These are phyloP conservation scores for Pugionium dolabratum DNA, from an alignment of 345 rosid species.

Conservation along the genomic window DNA sequence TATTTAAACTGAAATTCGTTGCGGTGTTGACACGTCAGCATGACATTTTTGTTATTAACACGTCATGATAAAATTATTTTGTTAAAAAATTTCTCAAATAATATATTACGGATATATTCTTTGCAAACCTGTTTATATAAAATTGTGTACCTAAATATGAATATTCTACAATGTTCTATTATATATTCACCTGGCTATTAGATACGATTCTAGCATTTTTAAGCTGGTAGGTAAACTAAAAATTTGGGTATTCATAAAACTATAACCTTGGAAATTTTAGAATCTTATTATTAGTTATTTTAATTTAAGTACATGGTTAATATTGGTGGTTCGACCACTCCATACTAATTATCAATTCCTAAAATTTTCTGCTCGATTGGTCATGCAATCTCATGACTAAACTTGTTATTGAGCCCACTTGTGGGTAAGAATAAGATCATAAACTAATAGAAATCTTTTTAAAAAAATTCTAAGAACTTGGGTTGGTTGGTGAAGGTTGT, in stretches of 20 bases:
- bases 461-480: slow-evolving; percentile 5
- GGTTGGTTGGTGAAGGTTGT: slow-evolving; percentile 40
- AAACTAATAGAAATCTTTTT: slow-evolving; percentile 8
- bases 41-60: too few species aligned
- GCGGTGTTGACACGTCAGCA: too few species aligned
- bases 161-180: background rate
- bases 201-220: background rate
- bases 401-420: slow-evolving; percentile 5
- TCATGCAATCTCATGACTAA: slow-evolving; percentile 29
- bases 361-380: slow-evolving; percentile 1
- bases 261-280: slow-evolving; percentile 13
- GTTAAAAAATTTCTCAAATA: too few species aligned
- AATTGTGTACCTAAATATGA: background rate
- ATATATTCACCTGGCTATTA: background rate
- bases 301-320: slow-evolving; percentile 19
- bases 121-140: too few species aligned
- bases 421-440: slow-evolving; percentile 13
- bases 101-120: too few species aligned
- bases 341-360: slow-evolving; percentile 9
- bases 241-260: slow-evolving; percentile 26
- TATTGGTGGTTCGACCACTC: slow-evolving; percentile 21
- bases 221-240: slow-evolving; percentile 35
- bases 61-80: too few species aligned
- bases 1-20: too few species aligned
- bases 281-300: slow-evolving; percentile 13